Base-by-base conservation (phyloP, 371 early-diverging fungal species). In the Circinella umbellata region DNA sequence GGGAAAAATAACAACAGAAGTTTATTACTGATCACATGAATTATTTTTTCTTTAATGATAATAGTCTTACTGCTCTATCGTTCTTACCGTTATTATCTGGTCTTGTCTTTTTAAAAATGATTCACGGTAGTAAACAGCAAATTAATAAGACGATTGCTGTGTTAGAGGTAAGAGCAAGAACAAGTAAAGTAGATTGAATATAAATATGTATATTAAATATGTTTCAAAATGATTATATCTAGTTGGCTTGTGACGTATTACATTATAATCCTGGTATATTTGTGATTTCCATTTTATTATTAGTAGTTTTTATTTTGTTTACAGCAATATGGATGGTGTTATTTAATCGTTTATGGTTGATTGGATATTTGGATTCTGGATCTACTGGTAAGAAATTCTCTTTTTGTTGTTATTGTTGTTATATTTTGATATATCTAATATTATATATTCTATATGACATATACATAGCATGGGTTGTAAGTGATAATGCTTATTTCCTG, bases 241-340 rank as follows among this genome's bases (percentile, higher is more conserved):
- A 92, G 90, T 81, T 94, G 54, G 89, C 94, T 35, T 91, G 90
- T 72, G 92, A 91, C 67, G 87, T 93, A 15, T 70, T 94, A 34
- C 81, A 87, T 73, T 86, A 80, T 65, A 94, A 93, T 73, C 92
- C 93, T 3, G 84, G 85, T 51, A 84, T 92, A 69, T 78, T 93
- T 60, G 70, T 86, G 27, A 82, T 91, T 10, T 90, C 91, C 0
- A 66, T 90, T 15, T 69, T 75, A 11, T 63, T 93, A 51, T 78
- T 91, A 76, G 68, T 71, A 17, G 75, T 74, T 6, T 90, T 91
- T 71, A 75, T 89, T 63, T 38, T 77, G 1, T 94, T 92, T 69
- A 83, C 90, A 0, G 76, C 80, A 15, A 66, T 89, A 17, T 94
- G 94, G 94, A 74, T 92, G 57, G 53, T 83, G 4, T 78, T 92